These are phyloP conservation scores for Apiosordaria backusii DNA, from an alignment of 495 filamentous ascomycete genomes.

Conservation along the genomic window DNA sequence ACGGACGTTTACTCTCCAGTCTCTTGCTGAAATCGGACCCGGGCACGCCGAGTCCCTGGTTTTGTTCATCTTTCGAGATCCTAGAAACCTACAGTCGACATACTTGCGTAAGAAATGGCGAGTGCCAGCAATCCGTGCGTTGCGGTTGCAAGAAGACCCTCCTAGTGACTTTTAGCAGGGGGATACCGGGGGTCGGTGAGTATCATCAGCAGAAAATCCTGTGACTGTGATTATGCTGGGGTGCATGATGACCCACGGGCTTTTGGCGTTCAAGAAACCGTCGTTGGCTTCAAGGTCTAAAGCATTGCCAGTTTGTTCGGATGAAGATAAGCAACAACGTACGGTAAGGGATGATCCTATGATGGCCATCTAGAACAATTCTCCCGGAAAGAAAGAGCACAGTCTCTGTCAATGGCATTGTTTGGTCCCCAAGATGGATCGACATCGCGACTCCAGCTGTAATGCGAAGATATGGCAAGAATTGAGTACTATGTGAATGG, in stretches of 20 bases:
- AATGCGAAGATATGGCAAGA: not conserved
- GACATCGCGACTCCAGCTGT: not conserved
- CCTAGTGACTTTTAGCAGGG: not conserved
- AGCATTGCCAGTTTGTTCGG: constrained; percentile 1
- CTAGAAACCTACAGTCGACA: not conserved
- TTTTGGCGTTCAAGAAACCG: too few relatives aligned
- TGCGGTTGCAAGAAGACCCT: not conserved
- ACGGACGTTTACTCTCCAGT: constrained; percentile 2
- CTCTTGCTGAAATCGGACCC: constrained; percentile 3
- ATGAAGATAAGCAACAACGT: constrained; percentile 1
- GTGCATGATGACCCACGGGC: too few relatives aligned
- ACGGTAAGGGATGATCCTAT: not conserved
- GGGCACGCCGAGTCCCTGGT: constrained; percentile 20
- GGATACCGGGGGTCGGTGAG: constrained; percentile 11
- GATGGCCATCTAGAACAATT: constrained; percentile 13
- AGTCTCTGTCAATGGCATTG: not conserved
- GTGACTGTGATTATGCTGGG: constrained; percentile 13
- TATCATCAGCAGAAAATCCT: constrained; percentile 15
- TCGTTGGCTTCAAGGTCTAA: not conserved
- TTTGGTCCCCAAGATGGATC: not conserved
- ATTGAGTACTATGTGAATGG: too few relatives aligned
- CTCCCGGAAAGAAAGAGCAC: not conserved
- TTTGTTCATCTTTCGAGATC: not conserved
- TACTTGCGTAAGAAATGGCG: not conserved
- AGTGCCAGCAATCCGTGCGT: not conserved